These are phyloP conservation scores for Zygosaccharomyces gambellarensis DNA, from an alignment of 805 yeast genomes.

Conservation along the genomic window DNA sequence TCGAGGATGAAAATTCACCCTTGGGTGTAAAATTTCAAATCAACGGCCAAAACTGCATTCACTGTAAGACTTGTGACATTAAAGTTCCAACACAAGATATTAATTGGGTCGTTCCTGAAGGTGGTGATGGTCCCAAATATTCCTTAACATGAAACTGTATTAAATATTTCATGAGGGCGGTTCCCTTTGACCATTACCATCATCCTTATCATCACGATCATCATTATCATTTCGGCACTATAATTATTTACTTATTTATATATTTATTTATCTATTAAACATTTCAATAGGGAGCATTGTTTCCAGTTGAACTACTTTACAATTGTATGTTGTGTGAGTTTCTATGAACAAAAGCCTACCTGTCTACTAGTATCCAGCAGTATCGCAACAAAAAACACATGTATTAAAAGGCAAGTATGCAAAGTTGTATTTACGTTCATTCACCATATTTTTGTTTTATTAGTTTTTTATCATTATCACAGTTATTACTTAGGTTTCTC, in stretches of 20 bases:
- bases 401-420: not conserved
- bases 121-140: constrained; percentile 98
- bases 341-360: not conserved
- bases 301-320: not conserved
- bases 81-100: constrained; percentile 94
- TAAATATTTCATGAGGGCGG: not conserved
- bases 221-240: not conserved
- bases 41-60: constrained; percentile 95
- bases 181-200: not conserved
- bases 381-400: not conserved
- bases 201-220: not conserved
- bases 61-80: constrained; percentile 97
- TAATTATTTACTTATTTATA: constrained; percentile 9
- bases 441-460: not conserved
- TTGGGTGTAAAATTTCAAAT: constrained; percentile 82
- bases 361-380: not conserved
- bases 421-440: not conserved
- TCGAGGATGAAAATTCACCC: constrained; percentile 52
- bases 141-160: constrained; percentile 53
- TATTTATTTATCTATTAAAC: not conserved
- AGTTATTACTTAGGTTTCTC: not conserved
- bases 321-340: not conserved
- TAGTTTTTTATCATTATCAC: not conserved
- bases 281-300: not conserved
- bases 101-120: constrained; percentile 96